phyloP scores from a whole-genome alignment of 371 early-diverging fungal species.

The Coemansia sp. region DNA sequence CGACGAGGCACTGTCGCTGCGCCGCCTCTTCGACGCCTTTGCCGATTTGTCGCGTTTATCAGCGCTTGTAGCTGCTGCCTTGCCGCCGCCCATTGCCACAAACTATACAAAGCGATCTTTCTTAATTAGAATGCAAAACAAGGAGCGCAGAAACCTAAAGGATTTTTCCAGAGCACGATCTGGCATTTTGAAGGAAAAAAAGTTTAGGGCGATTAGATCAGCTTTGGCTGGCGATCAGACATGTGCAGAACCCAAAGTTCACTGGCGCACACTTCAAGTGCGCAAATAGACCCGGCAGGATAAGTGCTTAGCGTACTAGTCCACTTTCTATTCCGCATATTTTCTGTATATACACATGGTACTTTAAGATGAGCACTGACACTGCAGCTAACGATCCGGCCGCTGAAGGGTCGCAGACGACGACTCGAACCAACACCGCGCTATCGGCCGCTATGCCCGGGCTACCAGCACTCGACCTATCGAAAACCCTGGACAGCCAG shows the following conservation, averaged over 20 bases:
- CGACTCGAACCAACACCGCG: conserved; percentile 5
- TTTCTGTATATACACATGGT: too few relatives aligned
- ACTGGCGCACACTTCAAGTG: neutral
- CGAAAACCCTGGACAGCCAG: conserved; percentile 20
- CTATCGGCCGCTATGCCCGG: conserved; percentile 28
- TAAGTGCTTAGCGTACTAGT: too few relatives aligned
- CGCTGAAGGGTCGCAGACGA: neutral
- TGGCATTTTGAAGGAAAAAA: neutral
- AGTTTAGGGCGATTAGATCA: neutral
- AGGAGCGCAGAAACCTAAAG: too few relatives aligned
- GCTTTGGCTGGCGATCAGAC: neutral
- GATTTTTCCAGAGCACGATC: too few relatives aligned
- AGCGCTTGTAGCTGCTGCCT: neutral
- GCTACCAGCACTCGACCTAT: conserved; percentile 25
- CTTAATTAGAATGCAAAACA: too few relatives aligned
- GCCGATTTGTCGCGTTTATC: neutral
- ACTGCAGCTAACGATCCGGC: neutral
- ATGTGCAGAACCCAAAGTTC: neutral
- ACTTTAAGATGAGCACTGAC: neutral
- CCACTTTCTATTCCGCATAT: too few relatives aligned
- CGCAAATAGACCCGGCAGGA: neutral
- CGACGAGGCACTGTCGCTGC: neutral
- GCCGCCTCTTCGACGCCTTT: conserved; percentile 5
- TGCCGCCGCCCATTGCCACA: neutral
- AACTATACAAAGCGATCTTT: neutral